A percentile compares a stretch with the other conserved stretches of the same genome.
phyloP scores from a whole-genome alignment of 2,329 filamentous ascomycete genomes.

The Harringtonia aguacate region DNA sequence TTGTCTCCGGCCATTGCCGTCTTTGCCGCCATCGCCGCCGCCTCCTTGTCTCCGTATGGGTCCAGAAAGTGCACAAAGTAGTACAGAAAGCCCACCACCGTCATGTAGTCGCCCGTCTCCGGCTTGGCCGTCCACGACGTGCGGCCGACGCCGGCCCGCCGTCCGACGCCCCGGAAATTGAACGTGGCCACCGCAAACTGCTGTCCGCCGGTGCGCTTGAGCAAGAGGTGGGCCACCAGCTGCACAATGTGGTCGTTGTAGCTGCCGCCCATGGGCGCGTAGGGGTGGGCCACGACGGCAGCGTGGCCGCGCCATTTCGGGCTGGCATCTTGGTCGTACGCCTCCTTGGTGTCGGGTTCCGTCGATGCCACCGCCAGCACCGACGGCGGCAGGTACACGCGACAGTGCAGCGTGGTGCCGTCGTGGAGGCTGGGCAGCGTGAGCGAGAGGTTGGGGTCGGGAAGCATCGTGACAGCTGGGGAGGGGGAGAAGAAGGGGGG shows the following conservation, averaged over 20 bases:
- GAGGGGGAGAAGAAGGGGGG: not conserved
- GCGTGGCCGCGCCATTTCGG: constrained; percentile 36
- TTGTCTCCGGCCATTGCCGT: too few relatives aligned
- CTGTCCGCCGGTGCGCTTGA: constrained; percentile 34
- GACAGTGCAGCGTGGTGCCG: constrained; percentile 63
- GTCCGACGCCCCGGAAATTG: constrained; percentile 64
- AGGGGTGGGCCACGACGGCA: constrained; percentile 76
- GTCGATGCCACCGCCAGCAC: constrained; percentile 22
- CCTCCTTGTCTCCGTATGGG: constrained; percentile 18
- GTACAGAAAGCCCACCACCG: constrained; percentile 69
- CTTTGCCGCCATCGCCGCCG: not conserved
- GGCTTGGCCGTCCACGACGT: constrained; percentile 82
- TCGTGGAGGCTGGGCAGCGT: constrained; percentile 81
- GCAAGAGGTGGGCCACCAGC: constrained; percentile 50
- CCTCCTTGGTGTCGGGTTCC: not conserved
- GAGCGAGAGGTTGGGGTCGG: constrained; percentile 42
- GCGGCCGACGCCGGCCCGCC: constrained; percentile 33
- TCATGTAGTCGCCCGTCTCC: constrained; percentile 73
- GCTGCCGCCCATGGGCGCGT: constrained; percentile 75
- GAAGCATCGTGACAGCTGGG: not conserved
- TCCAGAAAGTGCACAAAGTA: constrained; percentile 58
- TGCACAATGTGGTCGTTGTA: constrained; percentile 75
- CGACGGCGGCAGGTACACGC: constrained; percentile 62
- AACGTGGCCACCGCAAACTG: constrained; percentile 78
- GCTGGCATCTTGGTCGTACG: constrained; percentile 8